These are phyloP conservation scores for Combretum micranthum DNA, from an alignment of 345 rosid genomes.

Conservation along the genomic window DNA sequence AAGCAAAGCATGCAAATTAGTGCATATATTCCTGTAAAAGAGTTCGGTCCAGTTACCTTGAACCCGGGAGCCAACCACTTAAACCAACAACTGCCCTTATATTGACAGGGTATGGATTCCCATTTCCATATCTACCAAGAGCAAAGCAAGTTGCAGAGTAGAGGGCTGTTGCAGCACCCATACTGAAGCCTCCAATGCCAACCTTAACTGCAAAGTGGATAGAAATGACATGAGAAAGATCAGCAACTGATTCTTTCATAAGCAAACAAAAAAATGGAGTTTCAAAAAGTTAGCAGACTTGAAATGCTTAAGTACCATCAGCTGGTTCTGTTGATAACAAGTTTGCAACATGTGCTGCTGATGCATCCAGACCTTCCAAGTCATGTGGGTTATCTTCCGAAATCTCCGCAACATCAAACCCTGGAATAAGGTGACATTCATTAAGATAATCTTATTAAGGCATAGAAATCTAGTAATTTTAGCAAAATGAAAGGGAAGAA, in stretches of 20 bases:
- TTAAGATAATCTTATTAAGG: background rate
- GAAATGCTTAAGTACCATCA: conserved; percentile 13
- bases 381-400: conserved; percentile 19
- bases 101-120: conserved; percentile 52
- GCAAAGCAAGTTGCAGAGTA: conserved; percentile 85
- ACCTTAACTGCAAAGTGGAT: conserved; percentile 51
- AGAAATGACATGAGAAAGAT: background rate
- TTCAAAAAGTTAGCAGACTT: too few relatives aligned
- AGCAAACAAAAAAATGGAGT: too few relatives aligned
- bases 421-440: conserved; percentile 3
- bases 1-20: background rate
- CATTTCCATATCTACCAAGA: conserved; percentile 63
- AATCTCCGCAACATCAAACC: conserved; percentile 18
- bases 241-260: background rate
- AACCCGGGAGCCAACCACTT: conserved; percentile 96
- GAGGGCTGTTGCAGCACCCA: conserved; percentile 91
- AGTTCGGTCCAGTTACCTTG: conserved; percentile 35
- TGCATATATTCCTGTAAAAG: background rate
- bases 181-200: conserved; percentile 94
- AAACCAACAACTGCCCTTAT: conserved; percentile 58
- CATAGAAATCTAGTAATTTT: background rate
- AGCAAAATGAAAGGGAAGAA: background rate
- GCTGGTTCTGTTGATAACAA: conserved; percentile 20
- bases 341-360: conserved; percentile 21
- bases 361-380: conserved; percentile 20